Conservation (phyloP, 2,329 filamentous ascomycete species). For the Colletotrichum camelliae region DNA sequence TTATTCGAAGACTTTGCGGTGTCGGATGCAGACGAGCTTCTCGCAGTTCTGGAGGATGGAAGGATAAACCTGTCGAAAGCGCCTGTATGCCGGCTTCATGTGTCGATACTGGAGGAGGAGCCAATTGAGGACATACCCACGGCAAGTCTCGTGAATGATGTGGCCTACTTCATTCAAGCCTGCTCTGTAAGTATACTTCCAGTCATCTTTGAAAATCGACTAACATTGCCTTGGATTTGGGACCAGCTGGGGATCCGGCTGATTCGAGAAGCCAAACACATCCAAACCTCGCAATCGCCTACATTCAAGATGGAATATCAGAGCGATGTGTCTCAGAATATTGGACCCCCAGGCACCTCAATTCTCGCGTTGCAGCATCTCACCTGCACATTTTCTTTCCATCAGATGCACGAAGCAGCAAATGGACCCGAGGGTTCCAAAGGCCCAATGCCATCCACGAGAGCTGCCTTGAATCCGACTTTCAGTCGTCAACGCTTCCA, state of each 20-base stretch:
- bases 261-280: neutral
- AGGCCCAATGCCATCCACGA: neutral
- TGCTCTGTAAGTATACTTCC: neutral
- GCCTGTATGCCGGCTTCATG: neutral
- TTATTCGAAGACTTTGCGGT: neutral
- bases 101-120: neutral
- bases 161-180: neutral
- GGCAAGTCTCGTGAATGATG: neutral
- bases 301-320: slow-evolving; percentile 42
- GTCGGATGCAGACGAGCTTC: neutral
- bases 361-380: slow-evolving; percentile 29
- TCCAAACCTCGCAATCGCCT: slow-evolving; percentile 1
- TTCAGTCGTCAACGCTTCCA: neutral
- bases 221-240: neutral
- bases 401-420: neutral
- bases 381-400: slow-evolving; percentile 8
- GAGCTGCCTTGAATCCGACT: neutral
- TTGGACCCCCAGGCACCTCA: slow-evolving; percentile 29
- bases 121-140: neutral
- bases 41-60: neutral
- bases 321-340: slow-evolving; percentile 33
- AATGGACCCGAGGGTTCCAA: neutral
- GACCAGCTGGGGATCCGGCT: slow-evolving; percentile 3
- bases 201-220: neutral
- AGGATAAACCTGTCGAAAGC: neutral